These are phyloP conservation scores for Sistotremastrum suecicum DNA, from an alignment of 768 basidiomycete genomes.

Conservation along the genomic window DNA sequence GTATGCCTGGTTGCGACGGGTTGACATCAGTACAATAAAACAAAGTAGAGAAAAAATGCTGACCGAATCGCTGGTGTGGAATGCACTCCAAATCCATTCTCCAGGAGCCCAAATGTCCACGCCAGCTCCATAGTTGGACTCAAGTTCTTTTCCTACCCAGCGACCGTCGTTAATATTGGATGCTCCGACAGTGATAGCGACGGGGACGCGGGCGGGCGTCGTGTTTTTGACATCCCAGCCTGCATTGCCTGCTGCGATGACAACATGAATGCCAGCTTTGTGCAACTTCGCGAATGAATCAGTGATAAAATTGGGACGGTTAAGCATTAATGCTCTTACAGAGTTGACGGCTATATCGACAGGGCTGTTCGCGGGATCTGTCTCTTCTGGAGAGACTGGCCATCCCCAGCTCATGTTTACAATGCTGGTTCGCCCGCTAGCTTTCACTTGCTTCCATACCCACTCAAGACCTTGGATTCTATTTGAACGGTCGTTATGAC, in stretches of 20 bases:
- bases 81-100: slow-evolving; percentile 16
- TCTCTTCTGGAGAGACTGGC: slow-evolving; percentile 1
- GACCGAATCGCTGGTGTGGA: no score
- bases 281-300: slow-evolving; percentile 17
- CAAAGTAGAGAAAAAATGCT: no score
- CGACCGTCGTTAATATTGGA: slow-evolving; percentile 21
- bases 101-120: slow-evolving; percentile 31
- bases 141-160: no score
- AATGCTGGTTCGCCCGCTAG: slow-evolving; percentile 18
- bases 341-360: slow-evolving; percentile 20
- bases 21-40: no score
- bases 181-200: slow-evolving; percentile 27
- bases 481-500: no score
- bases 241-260: slow-evolving; percentile 24
- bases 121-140: slow-evolving; percentile 28
- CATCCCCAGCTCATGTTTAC: slow-evolving; percentile 26
- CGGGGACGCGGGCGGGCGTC: slow-evolving; percentile 23
- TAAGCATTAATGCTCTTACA: slow-evolving; percentile 2
- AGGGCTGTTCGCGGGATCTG: slow-evolving; percentile 1
- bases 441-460: slow-evolving; percentile 11
- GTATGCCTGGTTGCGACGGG: no score
- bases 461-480: slow-evolving; percentile 22
- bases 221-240: slow-evolving; percentile 17
- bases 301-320: neutral
- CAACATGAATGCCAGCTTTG: slow-evolving; percentile 18